Percentiles rank a stretch among this genome's conserved stretches.
Conservation (phyloP, 2,329 filamentous ascomycete genomes). For the Exophiala aquamarina region DNA sequence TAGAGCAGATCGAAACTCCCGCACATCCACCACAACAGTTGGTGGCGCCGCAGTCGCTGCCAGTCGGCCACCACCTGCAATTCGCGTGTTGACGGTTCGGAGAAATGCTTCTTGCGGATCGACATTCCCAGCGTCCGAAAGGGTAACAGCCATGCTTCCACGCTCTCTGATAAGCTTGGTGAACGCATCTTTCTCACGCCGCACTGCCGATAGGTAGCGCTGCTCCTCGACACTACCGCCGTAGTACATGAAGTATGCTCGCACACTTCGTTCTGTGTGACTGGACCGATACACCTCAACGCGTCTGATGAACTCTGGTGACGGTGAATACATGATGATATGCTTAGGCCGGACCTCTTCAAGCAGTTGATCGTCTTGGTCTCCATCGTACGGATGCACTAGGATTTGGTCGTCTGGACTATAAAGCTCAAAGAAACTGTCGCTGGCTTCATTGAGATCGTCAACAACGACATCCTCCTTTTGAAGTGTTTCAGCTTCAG, state of each 20-base stretch:
- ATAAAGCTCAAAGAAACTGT: conserved; percentile 87
- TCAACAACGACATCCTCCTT: conserved; percentile 77
- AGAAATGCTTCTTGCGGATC: conserved; percentile 91
- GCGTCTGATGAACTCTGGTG: conserved; percentile 87
- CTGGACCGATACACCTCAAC: conserved; percentile 96
- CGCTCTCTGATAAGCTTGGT: conserved; percentile 93
- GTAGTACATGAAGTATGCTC: conserved; percentile 97
- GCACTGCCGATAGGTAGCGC: conserved; percentile 81
- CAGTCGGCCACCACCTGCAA: conserved; percentile 86
- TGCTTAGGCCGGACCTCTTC: conserved; percentile 92
- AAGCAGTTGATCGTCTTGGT: conserved; percentile 93
- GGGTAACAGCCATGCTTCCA: conserved; percentile 84
- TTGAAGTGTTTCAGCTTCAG: conserved; percentile 70
- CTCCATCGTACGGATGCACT: conserved; percentile 90
- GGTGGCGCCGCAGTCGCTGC: conserved; percentile 82
- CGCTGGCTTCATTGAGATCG: conserved; percentile 70
- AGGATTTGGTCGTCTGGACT: conserved; percentile 87
- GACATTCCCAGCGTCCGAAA: conserved; percentile 70
- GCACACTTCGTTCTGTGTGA: conserved; percentile 65
- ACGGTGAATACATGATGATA: conserved; percentile 98
- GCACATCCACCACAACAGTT: conserved; percentile 89
- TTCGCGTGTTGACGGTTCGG: conserved; percentile 92
- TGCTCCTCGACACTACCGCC: conserved; percentile 94
- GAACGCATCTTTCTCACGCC: conserved; percentile 96
- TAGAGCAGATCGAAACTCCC: conserved; percentile 90